Evolutionary conservation across 108 stramenopile genomes (phyloP), one percentile per base, ranked within the genome.

Genomic region (Skeletonema potamos): DNA sequence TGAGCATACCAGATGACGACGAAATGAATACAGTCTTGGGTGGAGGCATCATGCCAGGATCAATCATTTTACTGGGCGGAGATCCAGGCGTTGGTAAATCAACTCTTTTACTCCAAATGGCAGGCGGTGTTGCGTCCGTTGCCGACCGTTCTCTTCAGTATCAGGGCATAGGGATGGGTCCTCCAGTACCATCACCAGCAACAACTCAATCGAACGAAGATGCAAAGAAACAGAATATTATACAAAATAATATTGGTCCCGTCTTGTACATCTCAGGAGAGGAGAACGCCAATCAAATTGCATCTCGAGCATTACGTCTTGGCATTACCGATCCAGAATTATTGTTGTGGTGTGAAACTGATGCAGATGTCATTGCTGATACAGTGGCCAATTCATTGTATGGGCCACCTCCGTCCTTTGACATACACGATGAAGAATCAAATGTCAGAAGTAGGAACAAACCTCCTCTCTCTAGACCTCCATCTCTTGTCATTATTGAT

Each of bases 201-300:
- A 75, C 33, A 33, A 22, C 68, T 12, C 11, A 57, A 22, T 15
- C 24, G 17, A 32, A 26, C n/a, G 17, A 39, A 29, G 63, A 30
- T 15, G 26, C 4, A 55, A 18, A 54, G 1, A 34, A 12, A 26
- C 54, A 62, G 13, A 44, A 48, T 24, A 34, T 27, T 46, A 72
- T 59, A 56, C 39, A 46, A 30, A 24, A 17, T 41, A 36, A 58
- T 4, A 11, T 59, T 29, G 95, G 93, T n/a, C 87, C 91, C 10
- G 96, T 96, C 1, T 85, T 96, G 58, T 98, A 98, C 70, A 81
- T 96, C 15, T 92, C 93, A 12, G 97, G 97, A 30, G 97, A 98
- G 70, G 97, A 98, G 71, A 96, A 90, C 48, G 64, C 90, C 24
- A 73, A 84, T n/a, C 97, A 98, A 85, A 91, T 98, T 48, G 94